Evolutionary conservation across 257 asterid species (phyloP).

Genomic region (Mentha longifolia): DNA sequence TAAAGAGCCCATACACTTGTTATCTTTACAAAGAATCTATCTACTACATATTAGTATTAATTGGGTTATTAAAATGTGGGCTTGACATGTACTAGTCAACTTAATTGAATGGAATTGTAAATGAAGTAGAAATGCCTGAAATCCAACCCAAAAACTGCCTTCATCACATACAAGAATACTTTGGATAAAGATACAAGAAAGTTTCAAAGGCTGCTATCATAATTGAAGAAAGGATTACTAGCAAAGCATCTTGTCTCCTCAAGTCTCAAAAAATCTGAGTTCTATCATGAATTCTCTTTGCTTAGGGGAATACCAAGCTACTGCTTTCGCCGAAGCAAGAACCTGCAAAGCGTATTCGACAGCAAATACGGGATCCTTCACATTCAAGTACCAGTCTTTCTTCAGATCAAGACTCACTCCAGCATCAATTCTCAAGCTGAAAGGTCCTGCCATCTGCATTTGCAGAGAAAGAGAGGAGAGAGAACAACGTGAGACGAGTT

Average conservation of each 20-base stretch:
- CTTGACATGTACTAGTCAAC: too few relatives aligned
- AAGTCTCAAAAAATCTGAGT: slow-evolving; percentile 72
- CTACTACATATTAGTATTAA: too few relatives aligned
- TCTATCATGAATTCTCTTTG: slow-evolving; percentile 85
- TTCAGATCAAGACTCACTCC: slow-evolving; percentile 57
- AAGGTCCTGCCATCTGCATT: slow-evolving; percentile 83
- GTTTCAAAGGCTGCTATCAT: background rate
- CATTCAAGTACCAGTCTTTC: slow-evolving; percentile 47
- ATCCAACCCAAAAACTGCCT: too few relatives aligned
- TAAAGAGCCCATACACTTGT: too few relatives aligned
- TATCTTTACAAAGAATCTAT: too few relatives aligned
- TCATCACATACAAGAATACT: too few relatives aligned
- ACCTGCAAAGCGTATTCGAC: slow-evolving; percentile 80
- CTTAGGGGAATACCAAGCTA: slow-evolving; percentile 83
- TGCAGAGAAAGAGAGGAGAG: background rate
- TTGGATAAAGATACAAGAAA: background rate
- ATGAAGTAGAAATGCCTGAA: too few relatives aligned
- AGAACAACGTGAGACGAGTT: background rate
- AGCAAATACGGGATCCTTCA: slow-evolving; percentile 69
- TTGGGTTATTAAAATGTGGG: too few relatives aligned
- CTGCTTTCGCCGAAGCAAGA: slow-evolving; percentile 85
- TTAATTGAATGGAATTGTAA: too few relatives aligned
- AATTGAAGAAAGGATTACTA: background rate
- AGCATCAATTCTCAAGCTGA: slow-evolving; percentile 80
- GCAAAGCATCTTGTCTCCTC: slow-evolving; percentile 4